Base-by-base conservation (phyloP, 179 eudicot genomes). In the Vitellaria paradoxa region DNA sequence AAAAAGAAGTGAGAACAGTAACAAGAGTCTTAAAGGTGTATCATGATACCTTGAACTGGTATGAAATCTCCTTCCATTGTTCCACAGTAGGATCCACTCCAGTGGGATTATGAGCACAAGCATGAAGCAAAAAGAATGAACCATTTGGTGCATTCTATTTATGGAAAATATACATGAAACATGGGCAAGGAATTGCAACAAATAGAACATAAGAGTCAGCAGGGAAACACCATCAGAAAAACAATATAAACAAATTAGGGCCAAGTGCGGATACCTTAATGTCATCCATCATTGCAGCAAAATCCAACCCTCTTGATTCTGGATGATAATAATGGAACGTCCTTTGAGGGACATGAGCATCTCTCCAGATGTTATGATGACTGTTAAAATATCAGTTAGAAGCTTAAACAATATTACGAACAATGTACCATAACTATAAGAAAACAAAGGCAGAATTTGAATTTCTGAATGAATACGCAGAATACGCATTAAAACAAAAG, bases 361-460 rank as follows among this genome's bases (percentile, higher is more conserved):
- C 98, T 85, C 90, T 92, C 99, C 99, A 96, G 52, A 96, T 96
- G 87, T 96, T 96, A 81, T 93, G 99, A 88, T 96, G 99, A 81
- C 99, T 96, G 93, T 57, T 13, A 63, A 70, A 74, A 68, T 53
- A 18, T 72, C 46, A 3, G 57, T 74, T 64, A 77, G 26, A 68
- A 65, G 17, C 57, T 74, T 46, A 56, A 57, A 62, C 24, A 67
- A 40, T 70, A 3, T 14, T 13, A 55, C 57, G 23, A 46, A 55
- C 2, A 64, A 61, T 10, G 45, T 42, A 52, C 56, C 15, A 30
- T 55, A 62, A 42, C 42, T 50, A 12, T 23, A 59, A 15, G 42
- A 69, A 55, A 6, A 71, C 3, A 13, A 42, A 18, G 15, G 21
- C 26, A 0, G 60, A 50, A 10, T 53, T 2, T n/a, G 65, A 42